Percentiles rank a stretch among this genome's conserved stretches.
Conservation (phyloP, 371 early-diverging fungal genomes). For the Mortierella sp. region DNA sequence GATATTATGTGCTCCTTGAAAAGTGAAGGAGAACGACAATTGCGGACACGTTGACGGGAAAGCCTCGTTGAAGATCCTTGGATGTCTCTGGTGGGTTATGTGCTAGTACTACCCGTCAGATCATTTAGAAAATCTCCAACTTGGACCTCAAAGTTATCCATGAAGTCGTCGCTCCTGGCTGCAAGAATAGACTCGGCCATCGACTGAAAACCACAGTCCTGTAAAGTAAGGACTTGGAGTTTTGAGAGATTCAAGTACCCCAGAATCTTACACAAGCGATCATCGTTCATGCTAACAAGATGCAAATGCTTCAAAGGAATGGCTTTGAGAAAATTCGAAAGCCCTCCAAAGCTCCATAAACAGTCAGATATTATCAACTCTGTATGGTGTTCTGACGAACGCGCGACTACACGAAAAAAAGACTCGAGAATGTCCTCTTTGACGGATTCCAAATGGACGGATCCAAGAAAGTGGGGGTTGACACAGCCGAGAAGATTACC, state of each 20-base stretch:
- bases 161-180: neutral
- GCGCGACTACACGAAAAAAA: neutral
- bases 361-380: neutral
- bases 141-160: neutral
- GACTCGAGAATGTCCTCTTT: neutral
- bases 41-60: neutral
- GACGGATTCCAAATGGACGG: neutral
- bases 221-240: neutral
- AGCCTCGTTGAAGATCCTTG: neutral
- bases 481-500: neutral
- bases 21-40: too few species aligned
- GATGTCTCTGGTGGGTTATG: neutral
- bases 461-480: neutral
- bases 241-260: neutral
- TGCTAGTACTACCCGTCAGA: too few species aligned
- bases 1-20: too few species aligned
- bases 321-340: neutral
- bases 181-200: neutral
- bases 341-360: neutral
- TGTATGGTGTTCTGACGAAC: neutral
- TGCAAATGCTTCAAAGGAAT: neutral
- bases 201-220: neutral
- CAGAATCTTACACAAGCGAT: neutral
- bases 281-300: neutral
- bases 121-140: neutral